Evolutionary conservation across 2,329 filamentous ascomycete genomes (phyloP).

Genomic region (Aspergillus hortae): DNA sequence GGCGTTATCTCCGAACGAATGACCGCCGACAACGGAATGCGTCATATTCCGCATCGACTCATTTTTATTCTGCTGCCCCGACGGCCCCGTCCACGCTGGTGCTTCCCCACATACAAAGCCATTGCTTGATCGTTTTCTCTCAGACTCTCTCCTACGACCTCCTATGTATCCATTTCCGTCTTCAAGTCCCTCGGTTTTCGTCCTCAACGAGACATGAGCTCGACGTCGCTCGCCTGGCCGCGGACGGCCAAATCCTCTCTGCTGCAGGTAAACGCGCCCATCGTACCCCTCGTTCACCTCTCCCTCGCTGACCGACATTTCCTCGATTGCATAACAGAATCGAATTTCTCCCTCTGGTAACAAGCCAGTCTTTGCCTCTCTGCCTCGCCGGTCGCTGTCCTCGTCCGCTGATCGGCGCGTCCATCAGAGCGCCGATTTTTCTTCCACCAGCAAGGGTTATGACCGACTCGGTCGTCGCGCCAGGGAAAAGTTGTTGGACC

Average conservation of each 20-base stretch:
- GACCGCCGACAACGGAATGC: slow-evolving; percentile 9
- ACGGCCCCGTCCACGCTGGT: slow-evolving; percentile 6
- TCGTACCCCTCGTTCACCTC: background rate
- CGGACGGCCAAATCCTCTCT: slow-evolving; percentile 26
- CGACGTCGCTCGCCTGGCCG: slow-evolving; percentile 29
- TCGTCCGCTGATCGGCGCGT: slow-evolving; percentile 17
- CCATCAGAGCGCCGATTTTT: slow-evolving; percentile 30
- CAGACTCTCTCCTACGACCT: slow-evolving; percentile 3
- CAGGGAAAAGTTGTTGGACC: slow-evolving; percentile 44
- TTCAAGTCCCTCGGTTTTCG: slow-evolving; percentile 6
- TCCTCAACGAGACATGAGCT: slow-evolving; percentile 32
- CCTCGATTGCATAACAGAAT: slow-evolving; percentile 13
- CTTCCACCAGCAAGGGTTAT: slow-evolving; percentile 23
- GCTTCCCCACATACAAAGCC: slow-evolving; percentile 4
- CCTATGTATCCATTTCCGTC: slow-evolving; percentile 14
- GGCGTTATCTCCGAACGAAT: slow-evolving; percentile 8
- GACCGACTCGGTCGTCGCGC: slow-evolving; percentile 37
- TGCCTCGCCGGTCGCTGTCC: slow-evolving; percentile 13
- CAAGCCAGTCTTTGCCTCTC: background rate
- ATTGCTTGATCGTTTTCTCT: slow-evolving; percentile 1
- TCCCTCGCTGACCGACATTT: background rate
- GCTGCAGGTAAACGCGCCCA: slow-evolving; percentile 22
- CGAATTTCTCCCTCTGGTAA: slow-evolving; percentile 15
- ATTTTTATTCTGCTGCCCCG: slow-evolving; percentile 12
- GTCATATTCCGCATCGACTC: slow-evolving; percentile 20